Percentiles rank a stretch among this genome's conserved stretches.
Conservation (phyloP, 768 basidiomycete species). For the Naematelia encephala region DNA sequence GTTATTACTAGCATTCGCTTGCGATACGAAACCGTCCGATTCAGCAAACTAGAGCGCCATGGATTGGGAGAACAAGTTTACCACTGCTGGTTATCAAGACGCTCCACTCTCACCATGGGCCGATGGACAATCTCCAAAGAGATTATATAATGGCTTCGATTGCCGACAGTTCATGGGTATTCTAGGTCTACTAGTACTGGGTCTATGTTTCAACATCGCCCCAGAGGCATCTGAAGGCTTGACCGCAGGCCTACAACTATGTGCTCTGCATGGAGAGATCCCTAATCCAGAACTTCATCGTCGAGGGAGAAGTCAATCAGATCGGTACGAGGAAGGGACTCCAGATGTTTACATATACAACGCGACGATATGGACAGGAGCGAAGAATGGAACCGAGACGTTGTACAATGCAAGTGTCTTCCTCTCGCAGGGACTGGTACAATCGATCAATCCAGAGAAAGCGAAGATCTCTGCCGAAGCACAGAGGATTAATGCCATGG, state of each 20-base stretch:
- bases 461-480: conserved; percentile 26
- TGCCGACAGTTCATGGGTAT: background rate
- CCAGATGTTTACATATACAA: conserved; percentile 60
- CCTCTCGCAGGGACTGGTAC: conserved; percentile 62
- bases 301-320: background rate
- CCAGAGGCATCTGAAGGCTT: background rate
- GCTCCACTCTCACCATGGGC: no score
- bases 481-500: conserved; percentile 58
- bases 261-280: background rate
- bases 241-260: background rate
- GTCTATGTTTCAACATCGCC: background rate
- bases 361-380: conserved; percentile 72
- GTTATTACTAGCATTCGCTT: no score
- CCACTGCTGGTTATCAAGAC: no score
- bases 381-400: conserved; percentile 57
- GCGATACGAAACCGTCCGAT: no score
- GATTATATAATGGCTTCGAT: background rate
- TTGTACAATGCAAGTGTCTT: conserved; percentile 58
- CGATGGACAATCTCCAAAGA: no score
- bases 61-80: no score
- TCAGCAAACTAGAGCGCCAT: no score
- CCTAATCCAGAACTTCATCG: background rate
- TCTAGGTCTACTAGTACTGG: background rate
- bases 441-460: conserved; percentile 50
- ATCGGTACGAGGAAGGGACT: conserved; percentile 54